phyloP scores from a whole-genome alignment of 176 grass and related monocot species.

The Pharus latifolius region DNA sequence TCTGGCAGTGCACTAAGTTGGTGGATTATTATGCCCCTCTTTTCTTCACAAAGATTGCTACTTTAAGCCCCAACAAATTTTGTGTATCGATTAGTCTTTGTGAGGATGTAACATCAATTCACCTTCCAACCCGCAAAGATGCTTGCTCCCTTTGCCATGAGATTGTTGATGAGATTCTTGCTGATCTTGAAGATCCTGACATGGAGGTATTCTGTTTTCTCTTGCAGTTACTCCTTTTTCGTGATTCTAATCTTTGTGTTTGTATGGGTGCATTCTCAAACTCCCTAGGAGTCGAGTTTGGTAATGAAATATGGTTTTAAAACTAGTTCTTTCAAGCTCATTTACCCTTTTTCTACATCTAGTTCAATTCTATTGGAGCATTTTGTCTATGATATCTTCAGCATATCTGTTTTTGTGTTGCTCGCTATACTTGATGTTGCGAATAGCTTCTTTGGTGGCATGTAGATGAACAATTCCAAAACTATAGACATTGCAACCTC shows the following conservation, averaged over 20 bases:
- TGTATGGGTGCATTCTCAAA: no score
- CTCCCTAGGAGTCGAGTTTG: no score
- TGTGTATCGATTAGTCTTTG: slow-evolving; percentile 34
- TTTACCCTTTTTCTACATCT: no score
- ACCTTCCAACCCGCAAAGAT: not conserved
- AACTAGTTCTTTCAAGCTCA: no score
- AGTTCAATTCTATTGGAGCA: no score
- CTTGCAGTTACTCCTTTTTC: not conserved
- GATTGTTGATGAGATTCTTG: slow-evolving; percentile 14
- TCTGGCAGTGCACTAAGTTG: slow-evolving; percentile 26
- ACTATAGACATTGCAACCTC: no score
- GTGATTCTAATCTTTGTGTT: not conserved
- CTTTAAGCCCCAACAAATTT: slow-evolving; percentile 25
- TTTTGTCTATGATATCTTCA: no score
- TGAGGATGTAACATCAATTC: not conserved
- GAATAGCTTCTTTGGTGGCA: no score
- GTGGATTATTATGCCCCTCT: slow-evolving; percentile 33
- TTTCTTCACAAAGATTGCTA: slow-evolving; percentile 26
- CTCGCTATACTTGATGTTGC: no score
- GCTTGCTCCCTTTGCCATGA: slow-evolving; percentile 27
- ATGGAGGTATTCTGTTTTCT: slow-evolving; percentile 17
- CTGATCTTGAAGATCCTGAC: slow-evolving; percentile 29
- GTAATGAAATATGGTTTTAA: no score
- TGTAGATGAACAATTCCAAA: no score
- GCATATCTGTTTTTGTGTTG: no score